Base-by-base conservation (phyloP, 805 yeast species). In the Candida namnaoensis region DNA sequence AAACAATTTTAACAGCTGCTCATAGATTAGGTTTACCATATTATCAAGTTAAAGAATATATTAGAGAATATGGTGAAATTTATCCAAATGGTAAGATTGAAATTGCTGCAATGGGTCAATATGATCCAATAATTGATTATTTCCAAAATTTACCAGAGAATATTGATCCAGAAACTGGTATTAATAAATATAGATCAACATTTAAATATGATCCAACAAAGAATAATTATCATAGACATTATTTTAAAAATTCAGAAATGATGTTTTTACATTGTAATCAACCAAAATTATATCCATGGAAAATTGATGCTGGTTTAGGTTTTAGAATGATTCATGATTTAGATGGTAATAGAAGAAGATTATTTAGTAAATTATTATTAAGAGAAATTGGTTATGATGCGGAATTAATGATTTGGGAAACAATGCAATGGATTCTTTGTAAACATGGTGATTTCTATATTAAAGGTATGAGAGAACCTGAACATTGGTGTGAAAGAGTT, bases 1-100 rank as follows among this genome's bases (percentile, higher is more conserved):
- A 83, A 49, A 82, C 91, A 0, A 80, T 81, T 45, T 65, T 80
- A 41, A 85, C 88, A 0, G 85, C 88, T 1, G 82, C 87, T 2
- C 67, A 69, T 28, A 73, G 71, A 10, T 61, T 72, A 28, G 58
- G 61, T 2, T 59, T 72, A 40, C 62, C 69, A 1, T 78, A 65
- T 47, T 78, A 78, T 53, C 82, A 77, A 54, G 78, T 78, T 8
- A 64, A 71, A 38, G 72, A 68, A 47, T 64, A 64, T 45, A 65
- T 78, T 49, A 60, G 67, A 36, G 82, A 81, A 50, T 78, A 43
- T 80, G 84, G 40, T 62, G 19, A 34, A 11, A 32, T 72, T 44
- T 57, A 61, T 35, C 65, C 65, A 8, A 50, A 57, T 24, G 54
- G 48, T 13, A 47, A 44, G 2, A 70, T 69, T 49, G 56, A 60